A percentile compares a stretch with the other conserved stretches of the same genome.
phyloP scores from a whole-genome alignment of 805 yeast species.

The Yamadazyma laniorum region DNA sequence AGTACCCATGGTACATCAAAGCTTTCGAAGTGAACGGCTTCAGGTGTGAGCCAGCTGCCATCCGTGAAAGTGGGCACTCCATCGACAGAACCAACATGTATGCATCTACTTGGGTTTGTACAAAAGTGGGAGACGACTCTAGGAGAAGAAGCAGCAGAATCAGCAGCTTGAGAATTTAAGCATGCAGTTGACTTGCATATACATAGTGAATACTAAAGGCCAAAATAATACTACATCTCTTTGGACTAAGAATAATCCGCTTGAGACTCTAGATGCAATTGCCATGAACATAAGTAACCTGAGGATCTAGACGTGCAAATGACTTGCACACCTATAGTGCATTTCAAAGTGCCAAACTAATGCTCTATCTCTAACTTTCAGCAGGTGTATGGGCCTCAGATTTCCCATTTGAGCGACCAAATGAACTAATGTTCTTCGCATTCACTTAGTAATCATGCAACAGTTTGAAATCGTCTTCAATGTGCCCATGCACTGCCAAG shows the following conservation, averaged over 20 bases:
- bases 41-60: constrained; percentile 64
- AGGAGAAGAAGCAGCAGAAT: constrained; percentile 37
- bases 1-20: constrained; percentile 73
- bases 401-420: too few relatives aligned
- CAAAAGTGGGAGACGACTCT: constrained; percentile 35
- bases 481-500: constrained; percentile 77
- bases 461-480: constrained; percentile 71
- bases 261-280: too few relatives aligned
- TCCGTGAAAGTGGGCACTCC: constrained; percentile 58
- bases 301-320: too few relatives aligned
- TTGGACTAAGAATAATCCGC: too few relatives aligned
- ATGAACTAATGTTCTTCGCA: too few relatives aligned
- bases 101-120: constrained; percentile 85
- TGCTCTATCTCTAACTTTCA: too few relatives aligned
- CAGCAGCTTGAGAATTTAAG: constrained; percentile 43
- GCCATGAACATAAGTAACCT: too few relatives aligned
- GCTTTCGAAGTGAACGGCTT: constrained; percentile 69
- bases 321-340: too few relatives aligned
- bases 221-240: too few relatives aligned
- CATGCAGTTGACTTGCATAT: neutral
- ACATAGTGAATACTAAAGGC: too few relatives aligned
- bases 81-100: constrained; percentile 86
- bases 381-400: too few relatives aligned
- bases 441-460: constrained; percentile 8
- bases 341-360: too few relatives aligned